Evolutionary conservation across 768 basidiomycete species (phyloP), one percentile per base, ranked within the genome.

Genomic region (Boletus subcaerulescens): DNA sequence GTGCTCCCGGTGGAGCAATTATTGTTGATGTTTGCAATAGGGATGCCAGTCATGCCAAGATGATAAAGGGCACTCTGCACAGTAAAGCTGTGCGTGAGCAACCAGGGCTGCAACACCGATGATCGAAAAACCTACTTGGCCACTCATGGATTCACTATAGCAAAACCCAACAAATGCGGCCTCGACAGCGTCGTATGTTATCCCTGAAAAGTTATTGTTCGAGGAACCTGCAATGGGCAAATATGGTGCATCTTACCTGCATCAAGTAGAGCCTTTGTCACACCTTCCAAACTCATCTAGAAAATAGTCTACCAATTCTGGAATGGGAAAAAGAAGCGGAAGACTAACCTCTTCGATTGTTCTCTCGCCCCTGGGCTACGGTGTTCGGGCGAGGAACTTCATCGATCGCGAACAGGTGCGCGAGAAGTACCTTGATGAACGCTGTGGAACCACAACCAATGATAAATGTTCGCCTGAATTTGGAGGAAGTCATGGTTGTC

Each of bases 1-100:
- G 86, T 79, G 47, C 85, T 86, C 3, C 89, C 89, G 2, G 88
- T 91, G 2, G 89, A 85, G 60, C 89, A 91, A 67, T 89, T 89
- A 71, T 91, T 91, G 74, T 90, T 91, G 42, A 91, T 86, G 61
- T 91, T 93, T 49, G 86, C 79, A 61, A 93, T 86, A 2, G 89
- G 89, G 54, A 93, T 91, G 44, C 81, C 77, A 0, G 89, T 92
- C 67, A 92, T 77, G 17, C 91, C 90, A 33, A 93, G 82, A 65
- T 81, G 83, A 71, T 92, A 91, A 29, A 93, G 71, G 7, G 87
- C 81, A n/a, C 88, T 77, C 83, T 93, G 66, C 11, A 22, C 1
- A 0, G 43, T 24, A 31, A 26, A 35, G 24, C 31, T 10, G 11
- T 14, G 26, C 7, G 14, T 39, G 36, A 50, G 45, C 29, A 17